Conservation (phyloP, 352 stramenopile genomes). For the Pythium guiyangense region DNA sequence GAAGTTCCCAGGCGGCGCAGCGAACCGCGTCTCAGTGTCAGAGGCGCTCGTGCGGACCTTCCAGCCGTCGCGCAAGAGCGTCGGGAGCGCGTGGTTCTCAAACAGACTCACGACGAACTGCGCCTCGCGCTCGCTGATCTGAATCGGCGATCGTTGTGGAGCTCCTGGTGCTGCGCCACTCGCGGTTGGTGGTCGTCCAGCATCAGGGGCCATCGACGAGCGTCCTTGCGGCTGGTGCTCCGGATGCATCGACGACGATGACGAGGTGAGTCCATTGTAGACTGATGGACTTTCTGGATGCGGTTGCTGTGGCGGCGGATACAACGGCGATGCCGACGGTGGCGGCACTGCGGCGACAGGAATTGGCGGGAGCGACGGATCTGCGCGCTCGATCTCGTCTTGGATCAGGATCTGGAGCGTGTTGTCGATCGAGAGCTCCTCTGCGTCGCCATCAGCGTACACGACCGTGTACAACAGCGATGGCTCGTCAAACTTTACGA, state of each 20-base stretch:
- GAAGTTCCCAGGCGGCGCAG: conserved; percentile 28
- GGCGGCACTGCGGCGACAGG: background rate
- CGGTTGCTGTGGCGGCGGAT: conserved; percentile 9
- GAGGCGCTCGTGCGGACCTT: conserved; percentile 35
- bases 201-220: background rate
- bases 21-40: conserved; percentile 32
- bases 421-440: conserved; percentile 69
- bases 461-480: conserved; percentile 70
- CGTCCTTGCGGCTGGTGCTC: background rate
- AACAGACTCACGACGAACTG: conserved; percentile 77
- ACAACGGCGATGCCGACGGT: background rate
- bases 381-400: conserved; percentile 77
- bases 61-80: conserved; percentile 64
- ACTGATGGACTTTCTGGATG: conserved; percentile 16
- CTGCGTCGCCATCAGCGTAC: conserved; percentile 78
- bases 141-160: conserved; percentile 16
- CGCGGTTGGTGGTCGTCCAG: background rate
- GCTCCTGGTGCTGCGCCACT: background rate
- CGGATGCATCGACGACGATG: background rate
- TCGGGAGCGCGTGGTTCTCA: conserved; percentile 71
- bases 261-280: background rate
- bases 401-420: conserved; percentile 86
- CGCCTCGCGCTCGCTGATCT: conserved; percentile 69
- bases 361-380: conserved; percentile 42
- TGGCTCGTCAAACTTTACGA: conserved; percentile 81